Evolutionary conservation across 2,329 filamentous ascomycete genomes (phyloP).

Genomic region (Paecilomyces variotii): DNA sequence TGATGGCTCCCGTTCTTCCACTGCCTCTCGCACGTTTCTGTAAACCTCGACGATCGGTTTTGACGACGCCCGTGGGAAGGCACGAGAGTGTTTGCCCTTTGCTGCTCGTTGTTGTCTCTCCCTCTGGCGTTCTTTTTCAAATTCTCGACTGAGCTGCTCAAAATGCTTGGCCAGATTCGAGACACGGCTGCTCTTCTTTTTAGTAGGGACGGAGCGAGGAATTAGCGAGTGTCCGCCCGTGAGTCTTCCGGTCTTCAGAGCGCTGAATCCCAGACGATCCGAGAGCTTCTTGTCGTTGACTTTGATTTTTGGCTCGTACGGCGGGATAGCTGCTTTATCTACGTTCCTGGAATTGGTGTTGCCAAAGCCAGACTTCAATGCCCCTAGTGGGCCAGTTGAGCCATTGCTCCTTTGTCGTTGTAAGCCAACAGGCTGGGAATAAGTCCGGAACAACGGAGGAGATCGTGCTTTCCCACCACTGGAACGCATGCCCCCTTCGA

Average conservation of each 20-base stretch:
- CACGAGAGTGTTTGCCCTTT: conserved; percentile 66
- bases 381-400: conserved; percentile 9
- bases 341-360: conserved; percentile 12
- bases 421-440: conserved; percentile 42
- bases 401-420: conserved; percentile 20
- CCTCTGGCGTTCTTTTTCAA: conserved; percentile 84
- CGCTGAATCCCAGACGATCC: conserved; percentile 60
- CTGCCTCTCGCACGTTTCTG: conserved; percentile 84
- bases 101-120: conserved; percentile 75
- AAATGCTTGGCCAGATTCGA: conserved; percentile 92
- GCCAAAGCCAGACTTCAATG: conserved; percentile 15
- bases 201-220: conserved; percentile 69
- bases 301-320: conserved; percentile 26
- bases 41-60: conserved; percentile 96
- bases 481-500: conserved; percentile 28
- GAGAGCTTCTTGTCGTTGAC: conserved; percentile 65
- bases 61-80: conserved; percentile 84
- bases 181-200: conserved; percentile 67
- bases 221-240: conserved; percentile 61
- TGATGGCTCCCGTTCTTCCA: conserved; percentile 65
- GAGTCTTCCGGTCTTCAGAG: conserved; percentile 52
- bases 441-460: conserved; percentile 43
- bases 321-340: conserved; percentile 15
- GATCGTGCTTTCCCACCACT: conserved; percentile 31
- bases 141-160: conserved; percentile 91